Conservation (phyloP, 345 rosid genomes). For the Arabidopsis suecica region DNA sequence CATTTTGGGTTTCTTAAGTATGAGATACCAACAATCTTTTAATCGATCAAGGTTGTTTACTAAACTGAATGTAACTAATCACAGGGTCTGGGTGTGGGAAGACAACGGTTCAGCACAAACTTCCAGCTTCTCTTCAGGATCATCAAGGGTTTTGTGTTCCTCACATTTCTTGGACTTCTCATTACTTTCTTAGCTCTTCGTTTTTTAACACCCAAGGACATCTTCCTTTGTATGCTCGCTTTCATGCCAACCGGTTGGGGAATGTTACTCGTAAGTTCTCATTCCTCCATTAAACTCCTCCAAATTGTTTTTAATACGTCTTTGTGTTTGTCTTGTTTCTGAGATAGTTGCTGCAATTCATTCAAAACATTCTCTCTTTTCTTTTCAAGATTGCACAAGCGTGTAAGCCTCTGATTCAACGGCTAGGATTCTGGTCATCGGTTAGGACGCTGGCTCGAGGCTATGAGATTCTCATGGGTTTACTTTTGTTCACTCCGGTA, state of each 20-base stretch:
- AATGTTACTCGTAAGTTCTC: conserved; percentile 69
- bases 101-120: conserved; percentile 68
- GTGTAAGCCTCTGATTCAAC: conserved; percentile 62
- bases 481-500: conserved; percentile 78
- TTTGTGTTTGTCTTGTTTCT: conserved; percentile 12
- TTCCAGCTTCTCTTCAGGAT: conserved; percentile 80
- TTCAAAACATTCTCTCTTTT: neutral
- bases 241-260: conserved; percentile 98
- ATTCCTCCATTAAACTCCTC: neutral
- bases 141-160: conserved; percentile 74
- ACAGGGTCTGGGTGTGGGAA: conserved; percentile 74
- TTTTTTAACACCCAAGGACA: conserved; percentile 70
- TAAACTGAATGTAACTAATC: conserved; percentile 16
- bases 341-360: neutral
- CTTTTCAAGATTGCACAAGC: conserved; percentile 77
- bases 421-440: conserved; percentile 74
- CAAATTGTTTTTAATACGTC: neutral
- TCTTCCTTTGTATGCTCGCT: conserved; percentile 79
- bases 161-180: conserved; percentile 58
- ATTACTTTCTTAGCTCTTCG: conserved; percentile 64
- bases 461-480: conserved; percentile 74
- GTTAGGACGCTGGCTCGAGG: conserved; percentile 73
- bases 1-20: neutral
- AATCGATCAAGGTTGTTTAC: neutral
- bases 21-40: neutral